phyloP scores from a whole-genome alignment of 2,329 filamentous ascomycete genomes.

The Phyllosticta capitalensis region DNA sequence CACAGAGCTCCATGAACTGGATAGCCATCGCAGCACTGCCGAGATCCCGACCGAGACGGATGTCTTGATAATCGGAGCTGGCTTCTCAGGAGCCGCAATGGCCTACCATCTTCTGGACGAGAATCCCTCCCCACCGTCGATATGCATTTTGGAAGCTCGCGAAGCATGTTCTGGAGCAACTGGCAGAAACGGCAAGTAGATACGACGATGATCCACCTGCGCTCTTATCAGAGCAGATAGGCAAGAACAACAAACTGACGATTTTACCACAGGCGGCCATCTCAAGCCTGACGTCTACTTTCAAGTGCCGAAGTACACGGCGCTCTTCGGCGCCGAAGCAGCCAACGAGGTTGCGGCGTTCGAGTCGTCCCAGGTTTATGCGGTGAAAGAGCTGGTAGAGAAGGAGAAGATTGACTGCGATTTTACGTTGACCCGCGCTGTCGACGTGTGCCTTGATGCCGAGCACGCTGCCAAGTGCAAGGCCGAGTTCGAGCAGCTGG shows the following conservation, averaged over 20 bases:
- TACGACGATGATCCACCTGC: not conserved
- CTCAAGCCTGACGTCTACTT: constrained; percentile 27
- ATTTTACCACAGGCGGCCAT: constrained; percentile 1
- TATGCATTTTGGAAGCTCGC: constrained; percentile 20
- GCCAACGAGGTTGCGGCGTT: constrained; percentile 14
- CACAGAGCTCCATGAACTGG: constrained; percentile 20
- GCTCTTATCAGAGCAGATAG: not conserved
- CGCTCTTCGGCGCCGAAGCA: constrained; percentile 5
- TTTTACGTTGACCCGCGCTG: constrained; percentile 17
- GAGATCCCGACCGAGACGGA: constrained; percentile 21
- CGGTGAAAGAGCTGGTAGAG: constrained; percentile 16
- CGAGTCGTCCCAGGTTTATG: constrained; percentile 11
- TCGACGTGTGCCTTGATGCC: constrained; percentile 11
- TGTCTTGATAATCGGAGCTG: constrained; percentile 26
- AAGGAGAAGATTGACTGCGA: constrained; percentile 18
- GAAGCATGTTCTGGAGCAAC: constrained; percentile 19
- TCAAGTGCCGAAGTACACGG: constrained; percentile 15
- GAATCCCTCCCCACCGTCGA: constrained; percentile 8
- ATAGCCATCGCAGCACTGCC: constrained; percentile 21
- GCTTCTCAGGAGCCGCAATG: constrained; percentile 24
- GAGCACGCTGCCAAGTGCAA: constrained; percentile 12
- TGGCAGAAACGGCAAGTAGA: constrained; percentile 22
- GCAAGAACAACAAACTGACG: not conserved
- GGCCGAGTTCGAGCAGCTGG: constrained; percentile 7
- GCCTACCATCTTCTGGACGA: constrained; percentile 21